Conservation (phyloP, 2,329 filamentous ascomycete species). For the Trichoderma breve region DNA sequence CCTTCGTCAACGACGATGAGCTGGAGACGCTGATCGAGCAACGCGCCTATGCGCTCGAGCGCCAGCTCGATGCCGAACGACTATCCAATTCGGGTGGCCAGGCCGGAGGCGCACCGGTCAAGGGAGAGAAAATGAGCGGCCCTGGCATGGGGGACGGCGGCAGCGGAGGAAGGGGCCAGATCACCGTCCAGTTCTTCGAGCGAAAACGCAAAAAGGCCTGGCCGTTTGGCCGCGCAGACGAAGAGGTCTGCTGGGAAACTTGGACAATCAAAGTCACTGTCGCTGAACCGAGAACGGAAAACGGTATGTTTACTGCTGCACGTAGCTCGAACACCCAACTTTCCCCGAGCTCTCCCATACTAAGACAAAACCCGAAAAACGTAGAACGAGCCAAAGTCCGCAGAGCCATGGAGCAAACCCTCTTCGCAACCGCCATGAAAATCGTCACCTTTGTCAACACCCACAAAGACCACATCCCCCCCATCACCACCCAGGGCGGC, state of each 20-base stretch:
- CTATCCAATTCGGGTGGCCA: conserved; percentile 30
- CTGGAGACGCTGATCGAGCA: conserved; percentile 93
- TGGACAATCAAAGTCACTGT: conserved; percentile 96
- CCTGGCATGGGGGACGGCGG: conserved; percentile 25
- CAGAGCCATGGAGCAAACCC: conserved; percentile 84
- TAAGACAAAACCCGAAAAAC: background rate
- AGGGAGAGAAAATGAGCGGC: conserved; percentile 42
- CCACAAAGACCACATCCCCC: conserved; percentile 94
- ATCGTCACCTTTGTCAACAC: conserved; percentile 83
- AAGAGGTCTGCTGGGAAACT: conserved; percentile 95
- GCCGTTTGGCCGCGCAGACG: conserved; percentile 72
- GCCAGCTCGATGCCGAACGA: conserved; percentile 67
- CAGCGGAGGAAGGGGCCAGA: conserved; percentile 68
- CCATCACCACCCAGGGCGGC: conserved; percentile 88
- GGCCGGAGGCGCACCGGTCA: conserved; percentile 9
- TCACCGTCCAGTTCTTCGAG: conserved; percentile 92
- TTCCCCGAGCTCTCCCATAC: background rate
- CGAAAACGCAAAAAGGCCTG: conserved; percentile 81
- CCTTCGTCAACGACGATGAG: conserved; percentile 84
- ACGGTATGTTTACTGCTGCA: conserved; percentile 56
- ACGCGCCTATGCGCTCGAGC: conserved; percentile 73
- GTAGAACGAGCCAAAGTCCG: conserved; percentile 84
- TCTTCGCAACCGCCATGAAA: conserved; percentile 84
- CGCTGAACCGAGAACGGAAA: conserved; percentile 83
- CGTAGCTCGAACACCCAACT: background rate